Evolutionary conservation across 768 basidiomycete genomes (phyloP), one percentile per base, ranked within the genome.

Genomic region (Tricholoma saponaceum): DNA sequence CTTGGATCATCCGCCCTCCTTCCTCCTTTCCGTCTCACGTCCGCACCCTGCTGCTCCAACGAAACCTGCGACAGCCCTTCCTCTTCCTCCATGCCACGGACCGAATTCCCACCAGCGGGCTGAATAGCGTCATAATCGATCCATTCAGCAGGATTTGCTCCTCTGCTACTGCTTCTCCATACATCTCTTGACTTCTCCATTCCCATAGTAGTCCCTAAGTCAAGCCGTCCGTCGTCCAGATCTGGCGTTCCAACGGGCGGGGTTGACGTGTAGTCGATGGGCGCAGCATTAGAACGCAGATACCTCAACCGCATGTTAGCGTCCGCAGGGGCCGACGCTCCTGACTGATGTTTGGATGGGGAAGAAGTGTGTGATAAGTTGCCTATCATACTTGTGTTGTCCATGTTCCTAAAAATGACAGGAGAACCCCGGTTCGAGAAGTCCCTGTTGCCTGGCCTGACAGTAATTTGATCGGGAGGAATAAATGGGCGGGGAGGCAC

Each of bases 401-500:
- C 52, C 2, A 14, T 26, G 9, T 51, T 33, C 5, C 33, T 35
- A 22, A 41, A 52, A 32, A 26, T 13, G 2, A 39, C 32, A 6
- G 50, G 57, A 23, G 59, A 30, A 10, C 54, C 16, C 18, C 58
- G 50, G 41, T 63, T 58, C 57, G 60, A 59, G 30, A 60, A 59
- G 30, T 57, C 46, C 0, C 14, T 18, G 14, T 51, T 20, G 4
- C 14, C 18, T 8, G 25, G 23, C 14, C 10, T 56, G n/a, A 53
- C 37, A 32, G 39, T 33, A 20, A 59, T 51, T 47, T 43, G 59
- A 9, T 55, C 33, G 35, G 47, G 32, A 2, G 69, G 58, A 59
- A 59, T 62, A 59, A 68, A 64, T 22, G 70, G 61, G 41, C 71
- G 67, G 33, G 71, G 66, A 5, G 81, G 83, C 51, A 79, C 72